Base-by-base conservation (phyloP, 257 asterid species). In the Leonotis leonurus region DNA sequence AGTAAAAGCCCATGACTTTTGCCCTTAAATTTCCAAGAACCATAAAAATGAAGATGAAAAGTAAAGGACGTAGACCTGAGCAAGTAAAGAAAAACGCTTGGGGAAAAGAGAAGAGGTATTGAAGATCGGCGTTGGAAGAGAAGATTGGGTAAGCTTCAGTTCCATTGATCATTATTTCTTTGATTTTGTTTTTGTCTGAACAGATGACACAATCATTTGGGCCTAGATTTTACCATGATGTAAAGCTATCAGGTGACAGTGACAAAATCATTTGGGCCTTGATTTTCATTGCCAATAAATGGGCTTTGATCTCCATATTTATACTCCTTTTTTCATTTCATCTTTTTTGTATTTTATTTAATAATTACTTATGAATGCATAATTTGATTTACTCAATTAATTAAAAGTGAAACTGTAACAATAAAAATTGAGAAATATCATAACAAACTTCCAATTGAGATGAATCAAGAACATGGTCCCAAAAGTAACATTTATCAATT, bases 111-210 rank as follows among this genome's bases (percentile, higher is more conserved):
- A 70, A 54, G 83, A 66, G 24, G 75, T 61, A 69, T 49, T 74
- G 46, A 70, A 71, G 73, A 73, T 70, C 52, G 75, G 40, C 3
- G 71, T 46, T 6, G 82, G 83, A 49, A 70, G 64, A 73, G 73
- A 77, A 37, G 77, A 65, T 66, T 78, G 85, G 78, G 12, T 70
- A 29, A 82, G 79, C 76, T 76, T 80, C 73, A 83, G 58, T 74
- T 78, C 89, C 94, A 85, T 85, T 63, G 72, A 74, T 76, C 78
- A 76, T 83, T 59, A 60, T 68, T 60, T 59, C 0, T 6, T 64
- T 25, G 13, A 17, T 33, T 22, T 49, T 54, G 14, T 45, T 71
- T 26, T 61, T 17, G 33, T 56, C 50, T 56, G 26, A 37, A n/a
- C n/a, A n/a, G 4, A 21, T 10, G 1, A 13, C 3, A 2, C 12